Base-by-base conservation (phyloP, 495 filamentous ascomycete genomes). In the Penicillium silybi region DNA sequence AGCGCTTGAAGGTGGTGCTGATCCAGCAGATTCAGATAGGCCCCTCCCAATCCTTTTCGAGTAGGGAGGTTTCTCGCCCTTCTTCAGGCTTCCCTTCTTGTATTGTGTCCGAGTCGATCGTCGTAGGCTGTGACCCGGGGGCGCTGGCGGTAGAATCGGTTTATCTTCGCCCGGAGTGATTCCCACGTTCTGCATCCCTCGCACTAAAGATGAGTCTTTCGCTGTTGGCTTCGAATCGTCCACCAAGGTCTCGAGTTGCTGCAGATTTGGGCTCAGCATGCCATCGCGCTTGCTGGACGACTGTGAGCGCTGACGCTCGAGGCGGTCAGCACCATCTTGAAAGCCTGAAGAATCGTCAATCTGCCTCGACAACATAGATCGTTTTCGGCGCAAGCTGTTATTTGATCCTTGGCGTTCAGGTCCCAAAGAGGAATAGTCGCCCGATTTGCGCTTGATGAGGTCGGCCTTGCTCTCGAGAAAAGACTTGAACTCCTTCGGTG, bases 401-500 rank as follows among this genome's bases (percentile, higher is more conserved):
- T 65, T 75, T 3, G 87, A 85, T 38, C 80, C 77, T 48, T 77
- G 74, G 27, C 84, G 71, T 17, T 86, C 80, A 2, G 85, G 58
- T 2, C 84, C 80, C 50, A 95, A 72, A 52, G 73, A 62, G 6
- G 86, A 77, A 67, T 71, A 69, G 41, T 92, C 90, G 6, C 86
- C 85, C 6, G 90, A 95, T 64, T 85, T 82, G 56, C 92, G 76
- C 70, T 90, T 87, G 58, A 97, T 95, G 11, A 88, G 83, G 46
- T 95, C 85, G 20, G 96, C 87, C 62, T 89, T 86, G 41, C 91
- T 93, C 62, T 97, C 92, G 1, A 99, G 79, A 61, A 97, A 99
- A 1, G 88, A 88, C 69, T 93, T 96, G 75, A 97, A 99, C 62
- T 97, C 95, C 66, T 86, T 90, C 5, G 93, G 95, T 23, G 95